Evolutionary conservation across 495 filamentous ascomycete genomes (phyloP).

Genomic region (Jackrogersella multiformis): DNA sequence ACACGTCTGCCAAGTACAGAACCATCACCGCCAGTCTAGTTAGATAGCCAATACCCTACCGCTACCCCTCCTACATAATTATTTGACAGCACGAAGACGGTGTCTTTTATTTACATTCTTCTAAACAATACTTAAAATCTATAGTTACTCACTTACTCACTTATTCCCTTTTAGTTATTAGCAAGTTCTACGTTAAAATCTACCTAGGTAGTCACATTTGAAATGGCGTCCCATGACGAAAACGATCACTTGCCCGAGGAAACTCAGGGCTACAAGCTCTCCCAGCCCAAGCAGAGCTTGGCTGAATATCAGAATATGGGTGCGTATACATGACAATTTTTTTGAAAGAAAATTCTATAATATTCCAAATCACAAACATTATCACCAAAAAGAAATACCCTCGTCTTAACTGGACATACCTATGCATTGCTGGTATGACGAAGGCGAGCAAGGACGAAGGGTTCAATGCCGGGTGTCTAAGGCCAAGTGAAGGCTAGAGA

Average conservation of each 20-base stretch:
- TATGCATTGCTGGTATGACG: neutral
- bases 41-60: too few relatives aligned
- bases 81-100: constrained; percentile 17
- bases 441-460: neutral
- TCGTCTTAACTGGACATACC: neutral
- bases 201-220: constrained; percentile 20
- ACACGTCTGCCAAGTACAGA: constrained; percentile 28
- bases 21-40: constrained; percentile 40
- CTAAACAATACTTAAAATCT: constrained; percentile 2
- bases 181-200: neutral
- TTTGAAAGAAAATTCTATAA: constrained; percentile 13
- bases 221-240: constrained; percentile 77
- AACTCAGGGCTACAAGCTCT: constrained; percentile 96
- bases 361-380: constrained; percentile 13
- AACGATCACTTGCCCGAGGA: constrained; percentile 87
- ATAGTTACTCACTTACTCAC: neutral
- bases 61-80: constrained; percentile 34
- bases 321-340: constrained; percentile 57
- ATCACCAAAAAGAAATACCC: constrained; percentile 2
- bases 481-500: neutral
- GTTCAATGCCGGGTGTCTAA: neutral
- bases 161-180: neutral
- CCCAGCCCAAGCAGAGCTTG: constrained; percentile 93
- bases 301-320: constrained; percentile 92
- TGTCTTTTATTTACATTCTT: constrained; percentile 10